Base-by-base conservation (phyloP, 768 basidiomycete species). In the Obba rivulosa region DNA sequence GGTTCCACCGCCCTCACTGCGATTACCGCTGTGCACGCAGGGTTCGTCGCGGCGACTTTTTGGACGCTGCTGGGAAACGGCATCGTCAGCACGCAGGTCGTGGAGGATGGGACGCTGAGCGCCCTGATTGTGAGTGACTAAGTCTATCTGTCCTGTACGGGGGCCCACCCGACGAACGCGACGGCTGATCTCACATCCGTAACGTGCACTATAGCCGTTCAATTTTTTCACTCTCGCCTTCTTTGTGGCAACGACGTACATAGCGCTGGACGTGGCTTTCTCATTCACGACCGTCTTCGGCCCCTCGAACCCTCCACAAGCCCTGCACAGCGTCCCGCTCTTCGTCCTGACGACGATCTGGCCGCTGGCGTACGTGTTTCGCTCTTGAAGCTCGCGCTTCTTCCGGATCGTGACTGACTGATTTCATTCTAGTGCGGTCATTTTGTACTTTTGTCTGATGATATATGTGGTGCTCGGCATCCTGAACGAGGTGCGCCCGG, bases 81-180 rank as follows among this genome's bases (percentile, higher is more conserved):
- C 8, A 67, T 91, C 50, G 77, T 92, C 18, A 81, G 85, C 31
- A 88, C 85, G n/a, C 95, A 98, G 66, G 62, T 93, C 42, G 87
- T 97, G 46, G 95, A 97, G 63, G 95, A 90, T 59, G 95, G 92
- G 5, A 89, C 89, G 0, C 69, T 83, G 28, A 78, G 78, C 56
- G 79, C 83, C 50, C 52, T 88, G 41, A 68, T 86, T 46, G 86
- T 88, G 46, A 56, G 77, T 77, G n/a, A n/a, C n/a, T n/a, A n/a
- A n/a, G n/a, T 10, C n/a, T 36, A 10, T 10, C 10, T 10, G 34
- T 36, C 10, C 34, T 36, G 10, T 36, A 36, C 20, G n/a, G n/a
- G n/a, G n/a, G n/a, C n/a, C n/a, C n/a, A n/a, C n/a, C n/a, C n/a
- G n/a, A n/a, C n/a, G n/a, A n/a, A n/a, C n/a, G 34, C n/a, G 13